Evolutionary conservation across 352 stramenopile species (phyloP), one percentile per base, ranked within the genome.

Genomic region (Blastocystis sp.): DNA sequence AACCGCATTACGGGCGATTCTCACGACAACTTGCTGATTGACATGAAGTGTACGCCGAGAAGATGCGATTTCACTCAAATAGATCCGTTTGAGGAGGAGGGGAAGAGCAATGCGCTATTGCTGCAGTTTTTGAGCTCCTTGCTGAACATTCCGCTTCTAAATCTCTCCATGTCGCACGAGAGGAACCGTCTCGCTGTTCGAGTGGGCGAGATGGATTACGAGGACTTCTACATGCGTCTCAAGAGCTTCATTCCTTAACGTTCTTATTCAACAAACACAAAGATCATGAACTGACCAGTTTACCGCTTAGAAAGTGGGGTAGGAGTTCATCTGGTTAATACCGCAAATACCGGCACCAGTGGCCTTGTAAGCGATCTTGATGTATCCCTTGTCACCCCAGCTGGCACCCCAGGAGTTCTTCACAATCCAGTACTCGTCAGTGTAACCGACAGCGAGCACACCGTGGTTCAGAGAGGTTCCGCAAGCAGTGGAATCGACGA

Each of bases 391-490:
- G 35, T 90, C 51, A 71, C 96, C 96, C 96, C 96, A 98, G 24
- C 90, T 92, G 2, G 91, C 91, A 35, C 96, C 96, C 96, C 96
- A 98, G 45, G 96, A 98, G 92, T 99, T 99, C 92, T 98, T 98
- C 4, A 99, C 94, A 90, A 97, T 98, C 94, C 95, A 98, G 90
- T 92, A 98, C 66, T 95, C 94, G 16, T 91, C 94, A 69, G 96
- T 96, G 91, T 98, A 99, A 16, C 96, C 96, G 16, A 98, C 96
- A 19, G 95, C 94, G 85, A 98, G 92, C 26, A 98, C 96, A 62
- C 96, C 97, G 91, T 99, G 97, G 92, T 99, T 96, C 62, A 98
- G 94, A 77, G 96, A 94, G 37, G 94, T 94, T 81, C 96, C 97
- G 70, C 93, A 97, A 76, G 63, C 63, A 13, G 89, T 90, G 88